Percentiles rank a stretch among this genome's conserved stretches.
Evolutionary conservation across 2,329 filamentous ascomycete genomes (phyloP).

Genomic region (Ophiostoma perfectum): DNA sequence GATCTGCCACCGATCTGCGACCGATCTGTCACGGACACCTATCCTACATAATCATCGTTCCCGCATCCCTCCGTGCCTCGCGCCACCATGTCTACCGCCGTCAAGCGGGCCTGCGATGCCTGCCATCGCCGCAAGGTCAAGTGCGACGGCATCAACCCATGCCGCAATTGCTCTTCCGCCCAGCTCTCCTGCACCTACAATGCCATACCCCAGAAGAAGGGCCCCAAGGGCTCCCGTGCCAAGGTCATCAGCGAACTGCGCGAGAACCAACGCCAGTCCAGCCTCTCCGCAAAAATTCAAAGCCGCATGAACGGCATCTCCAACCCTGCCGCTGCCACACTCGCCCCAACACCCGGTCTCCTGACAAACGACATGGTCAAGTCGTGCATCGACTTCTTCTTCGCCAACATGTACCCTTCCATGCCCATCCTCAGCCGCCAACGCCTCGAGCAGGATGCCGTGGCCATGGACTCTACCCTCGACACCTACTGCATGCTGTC

Average conservation of each 20-base stretch:
- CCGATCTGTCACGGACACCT: no score
- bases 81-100: conserved; percentile 44
- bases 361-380: conserved; percentile 59
- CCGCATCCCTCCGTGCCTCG: not conserved
- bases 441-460: conserved; percentile 52
- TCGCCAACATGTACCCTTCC: conserved; percentile 59
- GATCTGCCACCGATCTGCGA: no score
- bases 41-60: not conserved
- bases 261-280: conserved; percentile 62
- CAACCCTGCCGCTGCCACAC: conserved; percentile 39
- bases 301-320: conserved; percentile 53
- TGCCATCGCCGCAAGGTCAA: conserved; percentile 72
- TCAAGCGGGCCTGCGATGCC: conserved; percentile 63
- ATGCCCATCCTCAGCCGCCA: conserved; percentile 58
- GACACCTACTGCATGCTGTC: conserved; percentile 61
- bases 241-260: conserved; percentile 71
- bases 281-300: conserved; percentile 56
- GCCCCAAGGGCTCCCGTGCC: conserved; percentile 66
- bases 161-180: conserved; percentile 63
- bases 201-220: conserved; percentile 70
- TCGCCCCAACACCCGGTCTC: conserved; percentile 54
- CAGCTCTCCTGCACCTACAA: conserved; percentile 68
- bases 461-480: conserved; percentile 56
- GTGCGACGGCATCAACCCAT: conserved; percentile 65
- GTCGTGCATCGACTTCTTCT: conserved; percentile 63